These are phyloP conservation scores for Rhamnella rubrinervis DNA, from an alignment of 331 rosid genomes.

Conservation along the genomic window DNA sequence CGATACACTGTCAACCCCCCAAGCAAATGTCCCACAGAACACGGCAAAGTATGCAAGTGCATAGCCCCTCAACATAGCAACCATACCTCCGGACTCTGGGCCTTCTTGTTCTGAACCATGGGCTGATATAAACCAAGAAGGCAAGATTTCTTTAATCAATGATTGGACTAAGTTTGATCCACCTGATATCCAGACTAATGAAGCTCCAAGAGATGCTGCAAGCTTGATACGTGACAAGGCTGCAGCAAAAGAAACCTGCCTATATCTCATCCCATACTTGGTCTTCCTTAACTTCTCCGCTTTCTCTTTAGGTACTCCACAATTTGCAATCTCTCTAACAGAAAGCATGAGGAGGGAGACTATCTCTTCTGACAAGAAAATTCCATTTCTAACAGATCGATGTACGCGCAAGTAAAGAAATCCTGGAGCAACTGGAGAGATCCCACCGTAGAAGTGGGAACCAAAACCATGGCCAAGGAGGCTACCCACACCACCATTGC, in stretches of 20 bases:
- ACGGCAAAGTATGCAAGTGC: slow-evolving; percentile 82
- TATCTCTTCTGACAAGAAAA: slow-evolving; percentile 86
- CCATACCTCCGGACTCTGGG: slow-evolving; percentile 59
- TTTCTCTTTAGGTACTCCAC: slow-evolving; percentile 60
- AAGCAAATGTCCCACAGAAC: slow-evolving; percentile 77
- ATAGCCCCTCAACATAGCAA: slow-evolving; percentile 81
- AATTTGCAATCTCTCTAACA: slow-evolving; percentile 70
- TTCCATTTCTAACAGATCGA: slow-evolving; percentile 73
- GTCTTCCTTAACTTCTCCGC: slow-evolving; percentile 63
- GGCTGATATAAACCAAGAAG: slow-evolving; percentile 87
- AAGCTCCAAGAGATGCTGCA: slow-evolving; percentile 88
- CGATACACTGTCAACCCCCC: slow-evolving; percentile 71
- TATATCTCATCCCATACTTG: slow-evolving; percentile 66
- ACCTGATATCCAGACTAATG: slow-evolving; percentile 90
- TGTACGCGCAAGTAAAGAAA: slow-evolving; percentile 76
- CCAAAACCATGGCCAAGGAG: slow-evolving; percentile 95
- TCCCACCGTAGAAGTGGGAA: slow-evolving; percentile 73
- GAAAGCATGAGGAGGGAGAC: slow-evolving; percentile 72
- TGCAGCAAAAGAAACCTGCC: slow-evolving; percentile 79
- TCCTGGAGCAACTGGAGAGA: slow-evolving; percentile 94
- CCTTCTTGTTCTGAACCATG: slow-evolving; percentile 53
- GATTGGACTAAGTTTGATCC: slow-evolving; percentile 72
- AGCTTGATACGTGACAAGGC: slow-evolving; percentile 84
- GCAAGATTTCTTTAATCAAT: slow-evolving; percentile 76
- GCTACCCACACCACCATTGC: slow-evolving; percentile 77